Percentiles rank a stretch among this genome's conserved stretches.
Conservation (phyloP, 2,329 filamentous ascomycete genomes). For the Ascochyta viciae-villosae region DNA sequence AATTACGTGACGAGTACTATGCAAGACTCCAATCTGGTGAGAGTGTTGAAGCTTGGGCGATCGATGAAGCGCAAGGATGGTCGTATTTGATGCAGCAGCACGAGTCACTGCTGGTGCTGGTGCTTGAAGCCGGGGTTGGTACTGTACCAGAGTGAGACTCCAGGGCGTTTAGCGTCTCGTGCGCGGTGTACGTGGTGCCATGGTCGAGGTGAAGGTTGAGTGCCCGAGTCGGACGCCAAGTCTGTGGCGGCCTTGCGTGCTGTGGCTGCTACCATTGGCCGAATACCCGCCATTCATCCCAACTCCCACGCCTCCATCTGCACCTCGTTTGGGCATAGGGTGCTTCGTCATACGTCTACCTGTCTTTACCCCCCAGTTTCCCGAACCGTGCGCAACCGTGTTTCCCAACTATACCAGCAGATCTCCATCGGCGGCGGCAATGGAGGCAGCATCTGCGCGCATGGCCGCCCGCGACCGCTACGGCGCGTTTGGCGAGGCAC, state of each 20-base stretch:
- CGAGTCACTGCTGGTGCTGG: too few relatives aligned
- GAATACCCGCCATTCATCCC: constrained; percentile 12
- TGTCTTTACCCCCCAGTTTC: constrained; percentile 12
- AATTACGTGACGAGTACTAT: too few relatives aligned
- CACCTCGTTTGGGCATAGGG: constrained; percentile 16
- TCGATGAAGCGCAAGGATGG: too few relatives aligned
- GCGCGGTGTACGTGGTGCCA: too few relatives aligned
- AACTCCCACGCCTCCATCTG: constrained; percentile 16
- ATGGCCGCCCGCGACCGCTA: constrained; percentile 96
- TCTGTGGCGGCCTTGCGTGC: neutral
- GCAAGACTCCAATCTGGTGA: too few relatives aligned
- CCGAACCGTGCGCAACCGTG: constrained; percentile 20
- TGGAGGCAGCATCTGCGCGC: constrained; percentile 96
- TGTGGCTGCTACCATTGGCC: constrained; percentile 9
- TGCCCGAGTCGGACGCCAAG: neutral
- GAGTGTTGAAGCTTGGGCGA: too few relatives aligned
- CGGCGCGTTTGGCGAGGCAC: constrained; percentile 78
- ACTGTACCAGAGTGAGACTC: too few relatives aligned
- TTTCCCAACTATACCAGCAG: constrained; percentile 21
- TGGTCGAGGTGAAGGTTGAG: too few relatives aligned
- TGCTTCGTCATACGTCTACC: constrained; percentile 19
- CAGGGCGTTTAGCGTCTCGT: too few relatives aligned
- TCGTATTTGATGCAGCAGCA: too few relatives aligned
- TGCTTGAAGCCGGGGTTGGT: too few relatives aligned
- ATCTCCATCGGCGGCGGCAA: constrained; percentile 32